Base-by-base conservation (phyloP, 2,329 filamentous ascomycete species). In the Botryotinia narcissicola region DNA sequence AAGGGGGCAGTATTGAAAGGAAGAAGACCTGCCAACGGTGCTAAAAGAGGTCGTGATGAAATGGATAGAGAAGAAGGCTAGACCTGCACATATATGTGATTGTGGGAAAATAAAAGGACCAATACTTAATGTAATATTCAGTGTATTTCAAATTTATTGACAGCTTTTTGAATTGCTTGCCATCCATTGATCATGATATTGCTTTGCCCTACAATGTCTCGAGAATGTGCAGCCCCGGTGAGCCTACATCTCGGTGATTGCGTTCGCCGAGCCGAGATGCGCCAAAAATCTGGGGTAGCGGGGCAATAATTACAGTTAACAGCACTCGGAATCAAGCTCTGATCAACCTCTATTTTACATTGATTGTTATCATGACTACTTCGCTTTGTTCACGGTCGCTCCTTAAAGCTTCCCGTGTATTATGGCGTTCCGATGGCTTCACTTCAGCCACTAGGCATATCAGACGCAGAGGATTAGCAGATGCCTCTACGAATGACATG, bases 41-140 rank as follows among this genome's bases (percentile, higher is more conserved):
- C 84, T 35, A 88, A 87, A 79, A 85, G 84, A 69, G 84, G 84
- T 59, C 83, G 88, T 74, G 88, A 90, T 80, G 78, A 80, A 40
- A 82, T 82, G 81, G 81, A 82, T 74, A 79, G 77, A 61, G 81
- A 82, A 70, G 81, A 81, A 69, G 81, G 80, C 29, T 82, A 76
- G 67, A 10, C 2, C 40, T 35, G 35, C n/a, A 64, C 25, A 22
- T 57, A 25, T 57, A 40, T 57, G 48, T 59, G 48, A 69, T 20
- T 32, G 14, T 54, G n/a, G 37, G 35, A 10, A 57, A 44, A n/a
- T 12, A 57, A 32, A 69, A 42, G 9, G 3, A 44, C 29, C 35
- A 42, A 69, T 69, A 69, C 37, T 48, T 69, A 69, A 69, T 57
- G 44, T 69, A 69, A 69, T 69, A 57, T 57, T 57, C 64, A 57